A percentile compares a stretch with the other conserved stretches of the same genome.
Evolutionary conservation across 306 rosid species (phyloP).

Genomic region (Mimosa bimucronata): DNA sequence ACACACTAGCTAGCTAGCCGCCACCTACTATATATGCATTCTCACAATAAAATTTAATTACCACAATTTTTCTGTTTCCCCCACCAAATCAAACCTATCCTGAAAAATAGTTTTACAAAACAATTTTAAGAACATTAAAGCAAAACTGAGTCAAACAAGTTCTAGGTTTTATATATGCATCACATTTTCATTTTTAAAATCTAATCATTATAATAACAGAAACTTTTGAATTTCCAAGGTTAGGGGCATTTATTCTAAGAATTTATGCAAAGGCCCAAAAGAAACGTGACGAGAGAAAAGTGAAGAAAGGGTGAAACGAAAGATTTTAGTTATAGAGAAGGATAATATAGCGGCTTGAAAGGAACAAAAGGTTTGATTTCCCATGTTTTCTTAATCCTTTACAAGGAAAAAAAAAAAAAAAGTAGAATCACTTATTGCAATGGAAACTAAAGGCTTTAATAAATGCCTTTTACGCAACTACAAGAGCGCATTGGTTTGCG

Average conservation of each 20-base stretch:
- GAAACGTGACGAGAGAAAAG: conserved; percentile 38
- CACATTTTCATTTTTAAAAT: too few species aligned
- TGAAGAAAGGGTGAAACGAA: conserved; percentile 41
- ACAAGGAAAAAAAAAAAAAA: conserved; percentile 44
- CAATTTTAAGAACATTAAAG: not conserved
- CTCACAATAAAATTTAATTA: not conserved
- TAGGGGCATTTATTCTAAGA: conserved; percentile 34
- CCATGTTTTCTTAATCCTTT: conserved; percentile 50
- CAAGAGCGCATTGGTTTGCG: conserved; percentile 56
- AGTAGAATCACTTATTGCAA: conserved; percentile 66
- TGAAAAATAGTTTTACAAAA: not conserved
- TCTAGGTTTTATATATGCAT: too few species aligned
- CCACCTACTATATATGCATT: not conserved
- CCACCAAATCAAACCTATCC: not conserved
- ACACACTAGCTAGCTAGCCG: not conserved
- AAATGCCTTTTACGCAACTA: conserved; percentile 49
- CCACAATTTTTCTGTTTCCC: too few species aligned
- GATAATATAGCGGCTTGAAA: conserved; percentile 33
- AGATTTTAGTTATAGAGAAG: conserved; percentile 27
- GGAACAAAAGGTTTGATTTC: conserved; percentile 49
- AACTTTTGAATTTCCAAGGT: not conserved
- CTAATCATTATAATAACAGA: not conserved
- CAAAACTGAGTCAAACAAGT: too few species aligned
- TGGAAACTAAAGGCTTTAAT: conserved; percentile 62
- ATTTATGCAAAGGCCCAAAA: conserved; percentile 37